Percentiles rank a stretch among this genome's conserved stretches.
phyloP scores from a whole-genome alignment of 306 rosid species.

The Sphenostylis stenocarpa region DNA sequence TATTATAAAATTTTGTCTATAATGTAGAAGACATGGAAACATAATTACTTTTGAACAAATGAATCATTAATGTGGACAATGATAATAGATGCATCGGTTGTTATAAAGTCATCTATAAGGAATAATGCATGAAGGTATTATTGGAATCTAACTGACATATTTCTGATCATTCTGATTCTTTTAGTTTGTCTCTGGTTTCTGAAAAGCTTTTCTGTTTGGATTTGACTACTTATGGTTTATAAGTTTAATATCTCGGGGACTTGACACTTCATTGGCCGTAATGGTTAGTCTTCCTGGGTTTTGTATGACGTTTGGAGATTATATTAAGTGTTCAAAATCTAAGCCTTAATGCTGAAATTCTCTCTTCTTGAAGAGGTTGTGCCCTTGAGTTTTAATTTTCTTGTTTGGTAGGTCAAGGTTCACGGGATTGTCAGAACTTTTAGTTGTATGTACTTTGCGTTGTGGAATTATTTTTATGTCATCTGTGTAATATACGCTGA shows the following conservation, averaged over 20 bases:
- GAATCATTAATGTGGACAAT: neutral
- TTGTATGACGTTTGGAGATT: neutral
- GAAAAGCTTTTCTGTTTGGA: slow-evolving; percentile 1
- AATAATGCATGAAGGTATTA: neutral
- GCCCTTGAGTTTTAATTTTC: neutral
- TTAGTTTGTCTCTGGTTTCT: slow-evolving; percentile 11
- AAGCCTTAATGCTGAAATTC: neutral
- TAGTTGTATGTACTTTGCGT: neutral
- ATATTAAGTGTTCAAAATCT: neutral
- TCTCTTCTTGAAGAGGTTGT: neutral
- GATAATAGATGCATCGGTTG: neutral
- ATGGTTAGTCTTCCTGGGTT: neutral
- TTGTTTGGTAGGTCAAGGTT: neutral
- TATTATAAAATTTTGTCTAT: neutral
- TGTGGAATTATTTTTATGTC: neutral
- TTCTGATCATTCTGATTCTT: neutral
- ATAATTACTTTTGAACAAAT: neutral
- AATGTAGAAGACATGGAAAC: neutral
- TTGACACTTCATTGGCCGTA: slow-evolving; percentile 1
- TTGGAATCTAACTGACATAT: slow-evolving; percentile 1
- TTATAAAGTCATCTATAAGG: neutral
- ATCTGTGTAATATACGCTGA: neutral
- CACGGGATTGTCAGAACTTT: neutral
- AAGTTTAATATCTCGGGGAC: neutral
- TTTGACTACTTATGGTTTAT: slow-evolving; percentile 8